Conservation (phyloP, 441 rosid genomes). For the Adansonia grandidieri region DNA sequence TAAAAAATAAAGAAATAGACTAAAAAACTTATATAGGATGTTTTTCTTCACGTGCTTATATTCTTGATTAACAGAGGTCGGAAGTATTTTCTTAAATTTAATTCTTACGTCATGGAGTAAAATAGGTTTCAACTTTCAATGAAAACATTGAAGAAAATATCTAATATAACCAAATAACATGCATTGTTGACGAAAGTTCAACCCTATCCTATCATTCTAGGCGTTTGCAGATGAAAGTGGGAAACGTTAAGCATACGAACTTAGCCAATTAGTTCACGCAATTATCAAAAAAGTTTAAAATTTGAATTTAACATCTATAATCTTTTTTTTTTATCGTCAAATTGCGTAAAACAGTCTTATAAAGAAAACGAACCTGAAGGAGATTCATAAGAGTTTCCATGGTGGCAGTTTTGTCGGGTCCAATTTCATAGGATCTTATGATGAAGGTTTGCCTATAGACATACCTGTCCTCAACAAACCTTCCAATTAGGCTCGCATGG, state of each 20-base stretch:
- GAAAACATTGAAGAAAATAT: too few relatives aligned
- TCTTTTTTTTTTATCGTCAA: too few relatives aligned
- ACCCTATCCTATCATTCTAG: background rate
- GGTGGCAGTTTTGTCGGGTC: constrained; percentile 62
- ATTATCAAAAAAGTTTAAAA: too few relatives aligned
- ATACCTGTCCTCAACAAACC: constrained; percentile 47
- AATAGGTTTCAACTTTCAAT: too few relatives aligned
- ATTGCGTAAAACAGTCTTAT: background rate
- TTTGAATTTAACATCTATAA: too few relatives aligned
- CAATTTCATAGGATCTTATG: constrained; percentile 58
- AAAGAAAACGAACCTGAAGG: constrained; percentile 47
- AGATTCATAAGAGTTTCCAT: constrained; percentile 65
- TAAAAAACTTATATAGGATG: too few relatives aligned
- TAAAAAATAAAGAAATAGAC: too few relatives aligned
- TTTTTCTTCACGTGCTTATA: too few relatives aligned
- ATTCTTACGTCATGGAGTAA: too few relatives aligned
- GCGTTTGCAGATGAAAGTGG: background rate
- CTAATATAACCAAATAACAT: background rate
- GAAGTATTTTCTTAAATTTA: too few relatives aligned
- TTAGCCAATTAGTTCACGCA: too few relatives aligned
- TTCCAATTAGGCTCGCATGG: constrained; percentile 43
- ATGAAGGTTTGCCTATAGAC: constrained; percentile 51
- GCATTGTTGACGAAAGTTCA: background rate
- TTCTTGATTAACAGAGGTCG: too few relatives aligned
- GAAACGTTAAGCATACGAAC: background rate